These are phyloP conservation scores for Scedosporium apiospermum DNA, from an alignment of 2,329 filamentous ascomycete genomes.

Conservation along the genomic window DNA sequence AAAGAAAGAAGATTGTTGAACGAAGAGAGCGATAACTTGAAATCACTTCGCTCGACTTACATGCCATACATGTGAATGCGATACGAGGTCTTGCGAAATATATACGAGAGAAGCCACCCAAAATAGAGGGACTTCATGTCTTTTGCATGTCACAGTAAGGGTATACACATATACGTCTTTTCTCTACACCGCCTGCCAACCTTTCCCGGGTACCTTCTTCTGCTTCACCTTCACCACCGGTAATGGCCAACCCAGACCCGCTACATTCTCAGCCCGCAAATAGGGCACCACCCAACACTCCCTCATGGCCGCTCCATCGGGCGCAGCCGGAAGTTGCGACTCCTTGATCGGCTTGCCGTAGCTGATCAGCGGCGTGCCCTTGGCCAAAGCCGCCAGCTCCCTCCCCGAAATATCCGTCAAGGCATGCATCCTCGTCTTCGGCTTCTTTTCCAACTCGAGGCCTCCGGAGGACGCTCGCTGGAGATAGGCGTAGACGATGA, in stretches of 20 bases:
- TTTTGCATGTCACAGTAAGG: background rate
- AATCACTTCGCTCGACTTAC: too few species aligned
- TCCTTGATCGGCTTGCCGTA: constrained; percentile 92
- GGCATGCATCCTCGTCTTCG: constrained; percentile 79
- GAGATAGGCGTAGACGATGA: constrained; percentile 79
- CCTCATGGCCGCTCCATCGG: constrained; percentile 33
- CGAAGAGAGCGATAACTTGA: too few species aligned
- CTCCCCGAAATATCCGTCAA: constrained; percentile 69
- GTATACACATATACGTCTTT: background rate
- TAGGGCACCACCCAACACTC: constrained; percentile 80
- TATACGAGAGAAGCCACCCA: too few species aligned
- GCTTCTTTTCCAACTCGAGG: constrained; percentile 36
- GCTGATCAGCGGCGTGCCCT: constrained; percentile 72
- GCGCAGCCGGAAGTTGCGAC: constrained; percentile 31
- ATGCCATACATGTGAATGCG: too few species aligned
- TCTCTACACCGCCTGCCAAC: constrained; percentile 42
- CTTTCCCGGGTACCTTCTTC: constrained; percentile 59
- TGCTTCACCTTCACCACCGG: constrained; percentile 79
- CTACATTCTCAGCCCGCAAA: constrained; percentile 57
- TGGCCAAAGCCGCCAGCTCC: constrained; percentile 69
- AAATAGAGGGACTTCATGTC: too few species aligned
- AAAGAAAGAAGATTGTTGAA: too few species aligned
- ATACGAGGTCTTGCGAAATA: too few species aligned
- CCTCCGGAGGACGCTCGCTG: constrained; percentile 52
- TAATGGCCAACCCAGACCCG: constrained; percentile 71